Conservation (phyloP, 768 basidiomycete species). For the Amanita muscaria region DNA sequence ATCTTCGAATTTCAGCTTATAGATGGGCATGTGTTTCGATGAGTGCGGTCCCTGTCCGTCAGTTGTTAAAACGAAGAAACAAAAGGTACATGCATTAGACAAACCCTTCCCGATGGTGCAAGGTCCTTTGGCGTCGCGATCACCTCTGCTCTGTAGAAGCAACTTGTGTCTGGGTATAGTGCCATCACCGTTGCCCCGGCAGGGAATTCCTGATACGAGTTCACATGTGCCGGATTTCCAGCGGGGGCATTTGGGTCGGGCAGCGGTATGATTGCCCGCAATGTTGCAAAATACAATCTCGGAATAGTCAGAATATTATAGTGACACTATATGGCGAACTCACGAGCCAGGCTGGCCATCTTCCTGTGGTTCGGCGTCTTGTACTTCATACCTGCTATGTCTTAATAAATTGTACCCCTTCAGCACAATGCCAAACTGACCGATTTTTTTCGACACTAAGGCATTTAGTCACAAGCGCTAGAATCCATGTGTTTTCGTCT, state of each 20-base stretch:
- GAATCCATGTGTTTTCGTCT: slow-evolving; percentile 65
- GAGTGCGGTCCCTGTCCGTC: slow-evolving; percentile 24
- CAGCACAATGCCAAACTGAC: too few species aligned
- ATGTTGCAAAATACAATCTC: slow-evolving; percentile 62
- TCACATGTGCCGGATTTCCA: slow-evolving; percentile 54
- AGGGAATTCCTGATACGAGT: slow-evolving; percentile 63
- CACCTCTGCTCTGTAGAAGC: slow-evolving; percentile 84
- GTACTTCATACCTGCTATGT: slow-evolving; percentile 77
- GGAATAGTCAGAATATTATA: slow-evolving; percentile 3
- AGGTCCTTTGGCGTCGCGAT: slow-evolving; percentile 51
- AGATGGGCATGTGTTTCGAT: slow-evolving; percentile 45
- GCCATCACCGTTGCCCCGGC: slow-evolving; percentile 73
- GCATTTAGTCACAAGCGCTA: slow-evolving; percentile 66
- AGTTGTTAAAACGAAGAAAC: not conserved
- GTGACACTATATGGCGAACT: slow-evolving; percentile 12
- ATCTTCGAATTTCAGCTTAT: slow-evolving; percentile 83
- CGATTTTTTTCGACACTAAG: slow-evolving; percentile 66
- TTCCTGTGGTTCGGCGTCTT: slow-evolving; percentile 78
- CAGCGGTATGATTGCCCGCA: slow-evolving; percentile 67
- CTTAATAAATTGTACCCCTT: too few species aligned
- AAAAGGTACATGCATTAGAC: not conserved
- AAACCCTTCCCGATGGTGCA: slow-evolving; percentile 24
- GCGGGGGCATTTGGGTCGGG: slow-evolving; percentile 59
- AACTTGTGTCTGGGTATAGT: slow-evolving; percentile 86
- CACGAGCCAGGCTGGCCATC: slow-evolving; percentile 64